Base-by-base conservation (phyloP, 202 grass and related monocot species). In the Elaeis oleifera region DNA sequence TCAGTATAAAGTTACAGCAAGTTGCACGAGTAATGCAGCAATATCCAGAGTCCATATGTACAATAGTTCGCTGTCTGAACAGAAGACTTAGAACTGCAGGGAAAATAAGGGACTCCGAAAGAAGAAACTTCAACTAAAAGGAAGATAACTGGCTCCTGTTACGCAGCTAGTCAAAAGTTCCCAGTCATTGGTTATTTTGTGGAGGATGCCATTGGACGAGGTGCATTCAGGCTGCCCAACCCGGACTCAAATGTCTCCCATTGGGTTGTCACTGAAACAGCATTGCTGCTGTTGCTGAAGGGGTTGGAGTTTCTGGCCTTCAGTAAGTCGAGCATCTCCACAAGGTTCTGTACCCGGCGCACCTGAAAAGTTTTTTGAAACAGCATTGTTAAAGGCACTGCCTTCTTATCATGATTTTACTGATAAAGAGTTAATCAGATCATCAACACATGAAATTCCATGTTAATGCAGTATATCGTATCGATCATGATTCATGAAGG, bases 281-380 rank as follows among this genome's bases (percentile, higher is more conserved):
- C 49, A 5, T 68, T 86, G 50, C 60, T 73, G 29, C 63, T 70
- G 66, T 89, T 74, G 18, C 71, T 69, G 44, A 87, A 86, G 29
- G 88, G 94, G 66, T 86, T 87, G 26, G 72, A 74, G 68, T 94
- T 89, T 84, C 82, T 87, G 60, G 77, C 85, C 75, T 89, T 99
- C 53, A 92, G 82, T 61, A 49, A 82, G 77, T 99, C 94, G 24
- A 89, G 57, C 8, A 58, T 83, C 64, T 99, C 94, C 49, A 89
- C 88, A 54, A 99, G 63, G 59, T 56, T 76, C 68, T 99, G 94
- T 50, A 99, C 57, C 13, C 85, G 71, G 49, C 76, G 71, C 15
- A 94, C 94, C 92, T 97, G 74, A 68, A 16, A 53, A 29, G 16
- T 8, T 77, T 22, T 63, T 49, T 3, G 56, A 69, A 29, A 50